phyloP scores from a whole-genome alignment of 768 basidiomycete genomes.

The Mycena amicta region DNA sequence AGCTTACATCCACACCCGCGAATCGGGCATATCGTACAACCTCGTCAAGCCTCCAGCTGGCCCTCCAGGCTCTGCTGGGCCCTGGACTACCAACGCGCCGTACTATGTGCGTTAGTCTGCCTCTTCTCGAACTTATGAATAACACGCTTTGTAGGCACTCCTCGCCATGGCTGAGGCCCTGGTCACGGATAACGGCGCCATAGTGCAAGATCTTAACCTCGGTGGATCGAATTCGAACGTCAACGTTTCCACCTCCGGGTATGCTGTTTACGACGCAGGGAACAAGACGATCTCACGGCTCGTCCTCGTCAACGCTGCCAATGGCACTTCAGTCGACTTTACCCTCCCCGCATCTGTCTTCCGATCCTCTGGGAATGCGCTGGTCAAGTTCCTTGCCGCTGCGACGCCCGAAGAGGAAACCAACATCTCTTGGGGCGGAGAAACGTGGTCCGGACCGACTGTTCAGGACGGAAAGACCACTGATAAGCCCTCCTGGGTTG shows the following conservation, averaged over 20 bases:
- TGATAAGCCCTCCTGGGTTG: constrained; percentile 35
- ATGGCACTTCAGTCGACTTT: constrained; percentile 43
- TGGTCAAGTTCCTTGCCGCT: constrained; percentile 52
- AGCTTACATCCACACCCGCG: constrained; percentile 57
- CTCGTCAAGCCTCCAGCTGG: constrained; percentile 45
- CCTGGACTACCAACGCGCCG: constrained; percentile 52
- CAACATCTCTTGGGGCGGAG: constrained; percentile 64
- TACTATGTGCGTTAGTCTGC: constrained; percentile 38
- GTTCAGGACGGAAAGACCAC: constrained; percentile 39
- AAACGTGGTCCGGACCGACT: constrained; percentile 46
- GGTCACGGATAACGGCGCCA: constrained; percentile 40
- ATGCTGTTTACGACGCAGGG: constrained; percentile 60
- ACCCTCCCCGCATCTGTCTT: constrained; percentile 37
- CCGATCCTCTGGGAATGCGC: constrained; percentile 19
- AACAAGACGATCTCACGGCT: constrained; percentile 44
- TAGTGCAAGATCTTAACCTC: constrained; percentile 51
- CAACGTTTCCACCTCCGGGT: constrained; percentile 48
- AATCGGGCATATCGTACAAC: constrained; percentile 56
- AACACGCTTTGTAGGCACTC: constrained; percentile 28
- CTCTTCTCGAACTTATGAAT: neutral
- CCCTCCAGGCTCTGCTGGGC: constrained; percentile 34
- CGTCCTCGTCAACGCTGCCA: constrained; percentile 54
- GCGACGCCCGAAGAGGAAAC: constrained; percentile 49
- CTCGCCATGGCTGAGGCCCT: constrained; percentile 49
- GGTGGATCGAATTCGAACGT: constrained; percentile 37